Percentiles rank a stretch among this genome's conserved stretches.
Conservation (phyloP, 257 asterid species). For the Capsicum pubescens region DNA sequence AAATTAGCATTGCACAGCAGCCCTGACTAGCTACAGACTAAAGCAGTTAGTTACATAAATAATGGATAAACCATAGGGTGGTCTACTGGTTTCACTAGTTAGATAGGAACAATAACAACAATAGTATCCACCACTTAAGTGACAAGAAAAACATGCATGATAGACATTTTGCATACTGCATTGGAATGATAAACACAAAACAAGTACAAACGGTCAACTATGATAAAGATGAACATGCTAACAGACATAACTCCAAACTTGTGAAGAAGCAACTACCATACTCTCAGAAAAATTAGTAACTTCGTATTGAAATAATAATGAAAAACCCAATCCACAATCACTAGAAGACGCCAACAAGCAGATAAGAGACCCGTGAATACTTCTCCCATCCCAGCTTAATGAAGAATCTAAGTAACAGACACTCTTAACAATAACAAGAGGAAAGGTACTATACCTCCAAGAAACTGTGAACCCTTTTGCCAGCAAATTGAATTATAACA, state of each 20-base stretch:
- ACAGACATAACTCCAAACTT: not conserved
- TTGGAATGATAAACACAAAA: not conserved
- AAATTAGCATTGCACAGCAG: not conserved
- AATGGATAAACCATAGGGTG: not conserved
- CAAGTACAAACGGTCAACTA: not conserved
- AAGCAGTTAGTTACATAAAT: not conserved
- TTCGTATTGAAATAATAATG: not conserved
- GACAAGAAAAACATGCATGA: not conserved
- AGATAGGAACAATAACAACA: not conserved
- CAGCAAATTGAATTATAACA: slow-evolving; percentile 25
- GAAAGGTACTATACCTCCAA: slow-evolving; percentile 20
- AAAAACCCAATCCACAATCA: not conserved
- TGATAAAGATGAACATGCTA: not conserved
- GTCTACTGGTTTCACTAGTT: not conserved
- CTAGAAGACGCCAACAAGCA: not conserved
- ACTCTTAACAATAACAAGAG: slow-evolving; percentile 1
- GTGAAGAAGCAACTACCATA: slow-evolving; percentile 6
- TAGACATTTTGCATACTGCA: not conserved
- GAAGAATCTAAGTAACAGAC: not conserved
- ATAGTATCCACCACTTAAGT: not conserved
- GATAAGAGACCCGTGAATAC: not conserved
- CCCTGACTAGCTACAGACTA: not conserved
- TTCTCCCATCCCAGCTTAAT: not conserved
- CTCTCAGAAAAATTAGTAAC: not conserved
- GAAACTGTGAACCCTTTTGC: not conserved